Conservation (phyloP, 306 rosid genomes). For the Potentilla sterilis region DNA sequence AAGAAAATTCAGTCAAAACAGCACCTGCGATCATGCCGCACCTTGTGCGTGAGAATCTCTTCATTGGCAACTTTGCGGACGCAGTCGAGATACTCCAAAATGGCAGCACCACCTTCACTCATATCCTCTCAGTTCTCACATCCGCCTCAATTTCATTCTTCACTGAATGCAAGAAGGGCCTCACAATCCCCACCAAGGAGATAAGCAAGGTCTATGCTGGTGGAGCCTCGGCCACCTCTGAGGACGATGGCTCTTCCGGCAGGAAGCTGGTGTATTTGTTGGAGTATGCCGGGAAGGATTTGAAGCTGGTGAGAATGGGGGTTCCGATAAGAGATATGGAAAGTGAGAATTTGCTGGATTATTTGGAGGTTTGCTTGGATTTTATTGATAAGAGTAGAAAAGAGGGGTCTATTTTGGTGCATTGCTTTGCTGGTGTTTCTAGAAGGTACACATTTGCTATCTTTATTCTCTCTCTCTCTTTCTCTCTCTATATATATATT, state of each 20-base stretch:
- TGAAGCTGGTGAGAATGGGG: slow-evolving; percentile 81
- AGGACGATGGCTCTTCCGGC: slow-evolving; percentile 25
- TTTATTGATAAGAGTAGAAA: slow-evolving; percentile 71
- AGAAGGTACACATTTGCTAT: slow-evolving; percentile 54
- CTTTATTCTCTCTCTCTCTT: no score
- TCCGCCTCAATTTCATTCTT: slow-evolving; percentile 76
- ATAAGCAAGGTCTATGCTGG: slow-evolving; percentile 52
- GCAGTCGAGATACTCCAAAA: slow-evolving; percentile 71
- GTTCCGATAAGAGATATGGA: slow-evolving; percentile 85
- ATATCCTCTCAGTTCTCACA: slow-evolving; percentile 77
- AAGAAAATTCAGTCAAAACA: background rate
- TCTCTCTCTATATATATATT: no score
- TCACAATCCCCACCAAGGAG: slow-evolving; percentile 59
- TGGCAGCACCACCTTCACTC: slow-evolving; percentile 50
- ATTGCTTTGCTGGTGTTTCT: slow-evolving; percentile 98
- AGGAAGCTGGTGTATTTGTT: slow-evolving; percentile 58
- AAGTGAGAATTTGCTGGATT: slow-evolving; percentile 70
- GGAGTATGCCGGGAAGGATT: slow-evolving; percentile 78
- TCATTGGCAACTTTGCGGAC: slow-evolving; percentile 73
- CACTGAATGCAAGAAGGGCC: slow-evolving; percentile 60
- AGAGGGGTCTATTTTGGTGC: slow-evolving; percentile 85
- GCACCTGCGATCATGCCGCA: slow-evolving; percentile 53
- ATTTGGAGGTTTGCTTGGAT: slow-evolving; percentile 75
- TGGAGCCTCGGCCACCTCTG: slow-evolving; percentile 23
- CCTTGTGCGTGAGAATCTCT: slow-evolving; percentile 72